Evolutionary conservation across 306 rosid genomes (phyloP).

Genomic region (Benincasa hispida): DNA sequence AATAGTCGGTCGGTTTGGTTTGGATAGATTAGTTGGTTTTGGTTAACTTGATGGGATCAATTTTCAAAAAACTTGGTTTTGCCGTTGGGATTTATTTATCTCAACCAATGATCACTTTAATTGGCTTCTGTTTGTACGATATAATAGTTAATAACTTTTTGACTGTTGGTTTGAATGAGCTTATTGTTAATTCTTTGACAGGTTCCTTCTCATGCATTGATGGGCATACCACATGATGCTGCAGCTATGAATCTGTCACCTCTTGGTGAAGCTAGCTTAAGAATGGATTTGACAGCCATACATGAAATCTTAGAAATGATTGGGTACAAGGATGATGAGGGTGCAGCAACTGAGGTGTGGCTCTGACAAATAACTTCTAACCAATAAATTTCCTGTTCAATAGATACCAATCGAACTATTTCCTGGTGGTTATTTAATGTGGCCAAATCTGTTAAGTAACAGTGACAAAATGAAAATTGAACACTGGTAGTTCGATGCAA

Average conservation of each 20-base stretch:
- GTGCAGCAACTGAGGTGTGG: slow-evolving; percentile 83
- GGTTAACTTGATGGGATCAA: not conserved
- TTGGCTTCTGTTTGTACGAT: not conserved
- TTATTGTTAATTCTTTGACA: slow-evolving; percentile 20
- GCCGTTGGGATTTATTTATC: not conserved
- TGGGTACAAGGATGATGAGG: slow-evolving; percentile 95
- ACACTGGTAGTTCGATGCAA: not conserved
- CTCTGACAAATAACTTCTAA: slow-evolving; percentile 7
- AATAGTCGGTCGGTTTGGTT: not conserved
- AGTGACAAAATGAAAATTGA: not conserved
- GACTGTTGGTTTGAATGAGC: slow-evolving; percentile 16
- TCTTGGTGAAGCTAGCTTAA: slow-evolving; percentile 74
- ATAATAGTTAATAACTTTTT: not conserved
- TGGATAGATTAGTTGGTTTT: not conserved
- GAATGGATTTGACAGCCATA: slow-evolving; percentile 80
- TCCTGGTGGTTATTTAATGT: not conserved
- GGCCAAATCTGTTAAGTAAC: not conserved
- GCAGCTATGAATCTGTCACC: slow-evolving; percentile 51
- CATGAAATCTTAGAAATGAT: slow-evolving; percentile 74
- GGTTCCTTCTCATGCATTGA: slow-evolving; percentile 84
- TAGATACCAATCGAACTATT: slow-evolving; percentile 18
- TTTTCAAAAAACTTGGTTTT: not conserved
- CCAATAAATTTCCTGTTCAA: not conserved
- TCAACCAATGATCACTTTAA: not conserved
- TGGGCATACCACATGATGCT: slow-evolving; percentile 65